Evolutionary conservation across 2,329 filamentous ascomycete genomes (phyloP).

Genomic region (Paraconiothyrium sp.): DNA sequence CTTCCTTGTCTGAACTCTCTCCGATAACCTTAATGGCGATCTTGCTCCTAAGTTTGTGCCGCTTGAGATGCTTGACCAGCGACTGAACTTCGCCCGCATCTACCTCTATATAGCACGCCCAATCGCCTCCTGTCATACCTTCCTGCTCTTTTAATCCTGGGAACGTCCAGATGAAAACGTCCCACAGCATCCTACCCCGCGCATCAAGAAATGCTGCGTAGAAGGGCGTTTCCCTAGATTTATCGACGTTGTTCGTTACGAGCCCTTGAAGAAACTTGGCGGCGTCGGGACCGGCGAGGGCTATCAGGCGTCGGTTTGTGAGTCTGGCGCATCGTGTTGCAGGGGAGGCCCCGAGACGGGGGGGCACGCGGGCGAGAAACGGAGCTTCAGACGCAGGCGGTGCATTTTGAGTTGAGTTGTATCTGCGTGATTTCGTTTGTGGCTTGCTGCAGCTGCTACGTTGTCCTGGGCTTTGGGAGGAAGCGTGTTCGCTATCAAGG

Average conservation of each 20-base stretch:
- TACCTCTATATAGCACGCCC: constrained; percentile 80
- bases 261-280: constrained; percentile 88
- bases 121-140: constrained; percentile 40
- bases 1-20: constrained; percentile 43
- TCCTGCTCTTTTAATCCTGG: constrained; percentile 30
- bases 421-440: neutral
- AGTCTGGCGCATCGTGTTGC: constrained; percentile 63
- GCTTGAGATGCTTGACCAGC: constrained; percentile 77
- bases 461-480: neutral
- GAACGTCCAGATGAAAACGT: constrained; percentile 82
- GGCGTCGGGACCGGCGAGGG: constrained; percentile 80
- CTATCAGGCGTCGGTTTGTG: constrained; percentile 79
- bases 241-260: constrained; percentile 76
- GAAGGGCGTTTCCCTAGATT: constrained; percentile 49
- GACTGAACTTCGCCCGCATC: constrained; percentile 72
- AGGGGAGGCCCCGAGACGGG: constrained; percentile 50
- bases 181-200: constrained; percentile 80
- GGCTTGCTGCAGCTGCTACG: neutral
- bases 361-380: constrained; percentile 17
- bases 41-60: constrained; percentile 87
- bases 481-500: neutral
- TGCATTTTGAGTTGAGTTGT: constrained; percentile 30
- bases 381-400: constrained; percentile 14
- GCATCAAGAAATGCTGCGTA: constrained; percentile 90
- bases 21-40: constrained; percentile 71